phyloP scores from a whole-genome alignment of 108 stramenopile species.

The Mayamaea pseudoterrestris region DNA sequence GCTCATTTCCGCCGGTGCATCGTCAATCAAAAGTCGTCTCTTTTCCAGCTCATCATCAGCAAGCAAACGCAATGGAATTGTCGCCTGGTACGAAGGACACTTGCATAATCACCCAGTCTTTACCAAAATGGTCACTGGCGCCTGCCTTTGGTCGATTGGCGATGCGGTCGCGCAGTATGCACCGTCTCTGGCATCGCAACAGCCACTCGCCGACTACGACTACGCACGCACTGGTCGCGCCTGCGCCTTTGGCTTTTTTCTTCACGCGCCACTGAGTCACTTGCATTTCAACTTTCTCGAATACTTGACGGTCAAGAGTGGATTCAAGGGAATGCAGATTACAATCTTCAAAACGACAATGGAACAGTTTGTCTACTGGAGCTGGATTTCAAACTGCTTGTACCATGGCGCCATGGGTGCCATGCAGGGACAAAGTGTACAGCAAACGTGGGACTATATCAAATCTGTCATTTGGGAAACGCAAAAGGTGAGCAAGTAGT shows the following conservation, averaged over 20 bases:
- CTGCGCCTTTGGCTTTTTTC: constrained; percentile 45
- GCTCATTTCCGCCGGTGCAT: neutral
- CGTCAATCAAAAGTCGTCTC: neutral
- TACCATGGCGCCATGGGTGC: constrained; percentile 76
- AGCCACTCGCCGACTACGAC: constrained; percentile 21
- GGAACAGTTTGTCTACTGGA: constrained; percentile 84
- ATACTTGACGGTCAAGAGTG: constrained; percentile 50
- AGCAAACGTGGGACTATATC: constrained; percentile 45
- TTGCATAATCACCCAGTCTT: constrained; percentile 34
- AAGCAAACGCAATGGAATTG: constrained; percentile 13
- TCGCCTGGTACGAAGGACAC: constrained; percentile 61
- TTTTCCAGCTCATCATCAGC: neutral
- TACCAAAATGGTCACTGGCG: constrained; percentile 58
- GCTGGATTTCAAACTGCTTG: constrained; percentile 59
- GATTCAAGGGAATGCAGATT: constrained; percentile 33
- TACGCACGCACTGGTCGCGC: constrained; percentile 41
- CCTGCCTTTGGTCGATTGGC: constrained; percentile 57
- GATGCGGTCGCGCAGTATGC: constrained; percentile 60
- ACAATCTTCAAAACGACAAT: constrained; percentile 69
- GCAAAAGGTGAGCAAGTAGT: too few relatives aligned
- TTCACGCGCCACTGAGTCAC: constrained; percentile 64
- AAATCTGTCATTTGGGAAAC: constrained; percentile 53
- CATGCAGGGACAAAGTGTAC: constrained; percentile 40
- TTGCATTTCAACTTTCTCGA: constrained; percentile 72
- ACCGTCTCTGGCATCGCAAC: constrained; percentile 17